Conservation (phyloP, 768 basidiomycete species). For the Galerina marginata region DNA sequence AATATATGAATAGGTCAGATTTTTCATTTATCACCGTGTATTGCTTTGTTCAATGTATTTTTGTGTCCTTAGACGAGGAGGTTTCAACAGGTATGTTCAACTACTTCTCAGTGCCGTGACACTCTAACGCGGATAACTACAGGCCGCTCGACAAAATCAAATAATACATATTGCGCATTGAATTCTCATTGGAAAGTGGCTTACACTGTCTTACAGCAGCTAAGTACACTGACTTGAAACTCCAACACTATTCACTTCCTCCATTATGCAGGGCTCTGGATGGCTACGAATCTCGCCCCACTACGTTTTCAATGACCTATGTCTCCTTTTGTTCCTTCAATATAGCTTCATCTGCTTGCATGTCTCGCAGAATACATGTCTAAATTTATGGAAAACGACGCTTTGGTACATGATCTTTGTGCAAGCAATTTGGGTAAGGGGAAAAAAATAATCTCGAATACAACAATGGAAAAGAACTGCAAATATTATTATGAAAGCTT, state of each 20-base stretch:
- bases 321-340: not conserved
- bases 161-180: slow-evolving; percentile 37
- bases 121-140: slow-evolving; percentile 61
- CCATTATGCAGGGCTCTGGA: slow-evolving; percentile 10
- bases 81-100: slow-evolving; percentile 74
- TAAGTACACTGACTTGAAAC: slow-evolving; percentile 20
- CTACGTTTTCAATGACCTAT: not conserved
- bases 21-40: not conserved
- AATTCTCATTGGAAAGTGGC: not conserved
- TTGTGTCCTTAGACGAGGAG: slow-evolving; percentile 65
- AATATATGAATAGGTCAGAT: slow-evolving; percentile 94
- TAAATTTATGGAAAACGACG: slow-evolving; percentile 1
- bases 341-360: not conserved
- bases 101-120: not conserved
- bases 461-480: slow-evolving; percentile 9
- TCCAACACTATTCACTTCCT: slow-evolving; percentile 6
- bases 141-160: slow-evolving; percentile 97
- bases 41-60: not conserved
- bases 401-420: slow-evolving; percentile 13
- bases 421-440: slow-evolving; percentile 10
- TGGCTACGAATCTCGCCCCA: not conserved
- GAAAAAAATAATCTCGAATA: slow-evolving; percentile 9
- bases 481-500: slow-evolving; percentile 19
- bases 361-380: slow-evolving; percentile 13
- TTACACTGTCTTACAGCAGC: slow-evolving; percentile 8